Percentiles rank a stretch among this genome's conserved stretches.
Evolutionary conservation across 768 basidiomycete genomes (phyloP).

Genomic region (Cyclocybe aegerita): DNA sequence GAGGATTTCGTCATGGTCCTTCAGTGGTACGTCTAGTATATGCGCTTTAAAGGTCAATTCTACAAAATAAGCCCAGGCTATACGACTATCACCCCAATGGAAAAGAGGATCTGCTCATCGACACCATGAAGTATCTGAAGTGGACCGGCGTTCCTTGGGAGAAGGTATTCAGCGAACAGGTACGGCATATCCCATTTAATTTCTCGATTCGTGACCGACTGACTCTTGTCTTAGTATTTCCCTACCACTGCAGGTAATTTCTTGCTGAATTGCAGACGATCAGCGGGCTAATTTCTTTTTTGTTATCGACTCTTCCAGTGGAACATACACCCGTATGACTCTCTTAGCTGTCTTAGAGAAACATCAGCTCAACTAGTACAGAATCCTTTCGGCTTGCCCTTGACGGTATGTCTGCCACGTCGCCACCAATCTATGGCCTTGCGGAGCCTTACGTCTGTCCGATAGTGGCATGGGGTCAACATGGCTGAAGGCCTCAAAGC

Average conservation of each 20-base stretch:
- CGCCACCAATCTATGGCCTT: neutral
- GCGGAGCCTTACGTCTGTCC: conserved; percentile 7
- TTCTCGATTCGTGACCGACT: neutral
- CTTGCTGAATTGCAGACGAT: neutral
- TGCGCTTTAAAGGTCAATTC: no score
- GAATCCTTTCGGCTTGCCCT: conserved; percentile 46
- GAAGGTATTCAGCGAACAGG: conserved; percentile 47
- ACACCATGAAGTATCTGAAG: conserved; percentile 54
- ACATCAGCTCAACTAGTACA: conserved; percentile 1
- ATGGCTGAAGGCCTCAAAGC: conserved; percentile 60
- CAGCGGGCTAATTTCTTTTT: neutral
- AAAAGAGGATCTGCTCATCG: conserved; percentile 45
- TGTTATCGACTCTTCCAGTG: conserved; percentile 17
- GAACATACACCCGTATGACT: conserved; percentile 26
- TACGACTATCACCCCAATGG: conserved; percentile 53
- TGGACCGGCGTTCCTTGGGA: conserved; percentile 56
- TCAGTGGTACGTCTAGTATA: conserved; percentile 42
- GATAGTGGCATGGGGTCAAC: conserved; percentile 57
- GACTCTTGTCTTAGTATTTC: conserved; percentile 36
- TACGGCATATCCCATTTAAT: conserved; percentile 5
- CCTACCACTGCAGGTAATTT: conserved; percentile 35
- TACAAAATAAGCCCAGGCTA: conserved; percentile 34
- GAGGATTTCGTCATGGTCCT: conserved; percentile 56
- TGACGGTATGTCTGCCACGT: conserved; percentile 27
- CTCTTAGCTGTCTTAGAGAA: no score